These are phyloP conservation scores for Orbilia brochopaga DNA, from an alignment of 2,329 filamentous ascomycete genomes.

Conservation along the genomic window DNA sequence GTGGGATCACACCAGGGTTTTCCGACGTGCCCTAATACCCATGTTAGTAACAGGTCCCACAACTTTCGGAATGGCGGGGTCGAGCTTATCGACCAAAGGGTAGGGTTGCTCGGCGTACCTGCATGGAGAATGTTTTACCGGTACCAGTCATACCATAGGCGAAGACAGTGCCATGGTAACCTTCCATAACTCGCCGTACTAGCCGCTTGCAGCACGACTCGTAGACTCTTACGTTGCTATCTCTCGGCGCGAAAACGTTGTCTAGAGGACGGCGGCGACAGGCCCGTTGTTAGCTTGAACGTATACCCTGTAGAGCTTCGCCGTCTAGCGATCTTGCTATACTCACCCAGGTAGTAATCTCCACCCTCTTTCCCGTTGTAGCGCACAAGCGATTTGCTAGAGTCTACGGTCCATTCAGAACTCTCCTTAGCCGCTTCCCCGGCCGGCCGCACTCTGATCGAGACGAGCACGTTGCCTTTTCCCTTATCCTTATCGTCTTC, in stretches of 20 bases:
- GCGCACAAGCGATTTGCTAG: conserved; percentile 77
- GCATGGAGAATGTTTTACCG: conserved; percentile 99
- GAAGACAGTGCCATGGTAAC: conserved; percentile 97
- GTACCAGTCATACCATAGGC: conserved; percentile 99
- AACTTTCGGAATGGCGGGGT: not conserved
- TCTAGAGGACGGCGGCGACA: conserved; percentile 64
- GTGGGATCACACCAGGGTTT: conserved; percentile 88
- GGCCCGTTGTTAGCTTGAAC: conserved; percentile 6
- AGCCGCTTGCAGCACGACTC: conserved; percentile 91
- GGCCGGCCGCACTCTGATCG: conserved; percentile 90
- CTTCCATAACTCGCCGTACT: conserved; percentile 96
- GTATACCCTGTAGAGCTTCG: conserved; percentile 39
- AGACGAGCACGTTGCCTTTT: conserved; percentile 95
- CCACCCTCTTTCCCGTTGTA: conserved; percentile 89
- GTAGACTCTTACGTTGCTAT: conserved; percentile 94
- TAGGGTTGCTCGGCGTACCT: conserved; percentile 70
- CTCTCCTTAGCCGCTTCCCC: conserved; percentile 66
- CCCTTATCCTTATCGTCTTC: conserved; percentile 72
- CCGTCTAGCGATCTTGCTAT: conserved; percentile 50
- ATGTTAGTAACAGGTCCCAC: not conserved
- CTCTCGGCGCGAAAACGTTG: conserved; percentile 92
- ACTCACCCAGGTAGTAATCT: conserved; percentile 86
- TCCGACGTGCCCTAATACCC: conserved; percentile 41
- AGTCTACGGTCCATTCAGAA: conserved; percentile 89
- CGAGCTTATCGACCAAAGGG: conserved; percentile 1